Conservation (phyloP, 495 filamentous ascomycete genomes). For the Hypoxylon intermedium region DNA sequence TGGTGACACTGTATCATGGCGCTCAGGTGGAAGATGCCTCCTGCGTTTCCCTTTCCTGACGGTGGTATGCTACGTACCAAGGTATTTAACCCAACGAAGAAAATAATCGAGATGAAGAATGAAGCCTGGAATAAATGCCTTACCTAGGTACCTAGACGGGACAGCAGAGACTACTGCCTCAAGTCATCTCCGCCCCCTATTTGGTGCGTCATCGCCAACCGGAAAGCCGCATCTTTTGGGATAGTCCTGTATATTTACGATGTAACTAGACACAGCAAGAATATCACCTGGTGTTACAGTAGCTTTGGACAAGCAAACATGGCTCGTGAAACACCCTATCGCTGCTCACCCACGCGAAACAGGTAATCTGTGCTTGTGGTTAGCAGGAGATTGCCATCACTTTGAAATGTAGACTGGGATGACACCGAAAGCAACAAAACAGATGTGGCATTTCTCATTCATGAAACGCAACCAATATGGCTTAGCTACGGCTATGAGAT, state of each 20-base stretch:
- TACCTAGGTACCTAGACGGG: not conserved
- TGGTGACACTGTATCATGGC: not conserved
- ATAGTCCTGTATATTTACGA: not conserved
- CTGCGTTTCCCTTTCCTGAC: too few species aligned
- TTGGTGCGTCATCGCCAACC: too few species aligned
- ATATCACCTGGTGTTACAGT: not conserved
- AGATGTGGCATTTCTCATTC: conserved; percentile 3
- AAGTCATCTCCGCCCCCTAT: too few species aligned
- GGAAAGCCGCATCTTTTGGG: not conserved
- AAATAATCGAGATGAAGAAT: too few species aligned
- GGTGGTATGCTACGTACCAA: too few species aligned
- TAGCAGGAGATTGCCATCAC: not conserved
- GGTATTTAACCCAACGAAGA: too few species aligned
- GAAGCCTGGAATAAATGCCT: too few species aligned
- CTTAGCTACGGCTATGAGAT: not conserved
- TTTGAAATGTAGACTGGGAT: not conserved
- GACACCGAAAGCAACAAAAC: not conserved
- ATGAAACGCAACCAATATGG: conserved; percentile 2
- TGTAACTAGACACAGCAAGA: not conserved
- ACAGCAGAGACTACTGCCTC: not conserved
- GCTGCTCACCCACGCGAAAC: not conserved
- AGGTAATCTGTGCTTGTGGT: not conserved
- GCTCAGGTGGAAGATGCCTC: not conserved
- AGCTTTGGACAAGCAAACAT: not conserved
- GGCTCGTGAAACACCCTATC: not conserved